Conservation (phyloP, 768 basidiomycete species). For the Serendipita sp. region DNA sequence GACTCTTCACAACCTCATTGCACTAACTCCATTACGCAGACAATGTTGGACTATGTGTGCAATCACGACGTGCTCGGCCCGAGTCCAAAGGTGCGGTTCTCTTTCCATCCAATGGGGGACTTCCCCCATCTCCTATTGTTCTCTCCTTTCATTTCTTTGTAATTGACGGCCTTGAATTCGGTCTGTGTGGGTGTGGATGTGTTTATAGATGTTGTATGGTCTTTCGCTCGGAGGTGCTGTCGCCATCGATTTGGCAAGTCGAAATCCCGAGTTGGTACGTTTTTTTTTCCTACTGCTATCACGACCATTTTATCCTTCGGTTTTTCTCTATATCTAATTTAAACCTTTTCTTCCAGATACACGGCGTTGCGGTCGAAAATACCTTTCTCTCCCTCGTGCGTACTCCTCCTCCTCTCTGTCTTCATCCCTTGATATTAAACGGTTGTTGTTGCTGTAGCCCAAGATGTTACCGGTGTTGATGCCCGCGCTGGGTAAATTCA, state of each 20-base stretch:
- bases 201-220: slow-evolving; percentile 17
- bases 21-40: too few relatives aligned
- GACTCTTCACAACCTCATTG: too few relatives aligned
- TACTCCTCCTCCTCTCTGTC: background rate
- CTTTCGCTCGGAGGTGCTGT: slow-evolving; percentile 29
- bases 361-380: slow-evolving; percentile 31
- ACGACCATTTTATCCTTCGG: background rate
- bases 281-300: background rate
- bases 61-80: slow-evolving; percentile 7
- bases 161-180: background rate
- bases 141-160: background rate
- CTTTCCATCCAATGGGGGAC: background rate
- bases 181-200: too few relatives aligned
- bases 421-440: too few relatives aligned
- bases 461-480: slow-evolving; percentile 25
- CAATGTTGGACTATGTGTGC: slow-evolving; percentile 5
- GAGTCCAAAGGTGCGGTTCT: background rate
- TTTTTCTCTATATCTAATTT: background rate
- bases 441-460: slow-evolving; percentile 13
- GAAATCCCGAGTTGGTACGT: slow-evolving; percentile 20
- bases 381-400: slow-evolving; percentile 29
- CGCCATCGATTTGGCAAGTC: slow-evolving; percentile 26
- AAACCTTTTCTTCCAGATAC: slow-evolving; percentile 13
- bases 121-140: too few relatives aligned
- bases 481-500: slow-evolving; percentile 23